Evolutionary conservation across 2,329 filamentous ascomycete genomes (phyloP), one percentile per base, ranked within the genome.

Genomic region (Thermomyces lanuginosus): DNA sequence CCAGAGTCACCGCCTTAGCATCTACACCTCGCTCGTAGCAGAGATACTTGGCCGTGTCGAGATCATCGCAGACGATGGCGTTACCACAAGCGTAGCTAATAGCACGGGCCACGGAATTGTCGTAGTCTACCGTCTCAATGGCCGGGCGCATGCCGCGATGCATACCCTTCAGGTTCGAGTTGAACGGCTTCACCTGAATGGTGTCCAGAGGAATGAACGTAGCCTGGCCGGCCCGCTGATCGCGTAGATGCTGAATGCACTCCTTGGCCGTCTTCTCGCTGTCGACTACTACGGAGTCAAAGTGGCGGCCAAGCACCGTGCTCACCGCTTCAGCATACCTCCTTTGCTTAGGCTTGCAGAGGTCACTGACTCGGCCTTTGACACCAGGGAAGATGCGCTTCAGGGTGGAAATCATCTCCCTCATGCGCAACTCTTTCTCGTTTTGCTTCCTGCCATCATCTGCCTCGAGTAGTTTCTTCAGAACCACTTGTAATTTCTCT

Each of bases 191-290:
- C 46, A 93, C 84, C 45, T 95, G 91, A 50, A 98, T 92, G 27
- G 92, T 93, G 60, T 98, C 89, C 10, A 98, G 65, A 1, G 89
- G 89, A 36, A 95, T 84, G 51, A 98, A 95, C 1, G 82, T 93
- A 55, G 89, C 81, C 31, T 84, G 81, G 5, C 78, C 70, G 28
- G 79, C 75, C 30, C 81, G 74, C 47, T 93, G 81, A 37, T 92
- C 82, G 41, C 89, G 89, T 32, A 98, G 69, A 44, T 92, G 91
- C 40, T 89, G 73, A 30, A 98, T 89, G 49, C 89, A 98, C 41
- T 93, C 83, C 32, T 83, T 76, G 15, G 81, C 89, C 1, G 80
- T 89, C 56, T 89, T 92, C 53, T 95, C 83, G 2, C 82, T 86
- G 42, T 98, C 89, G 6, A 95, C 86, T 25, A 98, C 73, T 22